Evolutionary conservation across 352 stramenopile genomes (phyloP), one percentile per base, ranked within the genome.

Genomic region (Globisporangium abappressorium): DNA sequence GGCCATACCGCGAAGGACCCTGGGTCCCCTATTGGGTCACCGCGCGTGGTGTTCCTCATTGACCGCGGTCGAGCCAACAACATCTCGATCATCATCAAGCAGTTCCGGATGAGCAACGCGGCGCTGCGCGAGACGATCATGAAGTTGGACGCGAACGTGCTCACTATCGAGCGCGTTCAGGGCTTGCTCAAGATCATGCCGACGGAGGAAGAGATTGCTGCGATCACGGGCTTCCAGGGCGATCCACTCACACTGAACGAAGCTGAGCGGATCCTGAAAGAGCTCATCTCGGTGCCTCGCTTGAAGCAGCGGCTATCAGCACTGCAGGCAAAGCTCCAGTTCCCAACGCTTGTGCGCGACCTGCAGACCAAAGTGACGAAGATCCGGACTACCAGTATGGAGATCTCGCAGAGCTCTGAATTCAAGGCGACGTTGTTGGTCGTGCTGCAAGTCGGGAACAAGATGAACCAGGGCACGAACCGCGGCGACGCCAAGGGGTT

Each of bases 51-150:
- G 5, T 93, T 92, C 63, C 65, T 93, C 46, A 93, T 93, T 61
- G 85, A 93, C 34, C 77, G 85, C 24, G 79, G 71, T 2, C 72
- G 85, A 5, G 83, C 85, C 6, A 93, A 93, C 71, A 95, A 95
- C 64, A 96, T 98, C n/a, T 97, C 95, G 20, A 99, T 99, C 70
- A 98, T 98, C 70, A 85, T 99, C 51, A 97, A 97, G 70, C 91
- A 98, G 70, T 92, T 99, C 53, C 91, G 96, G 55, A 97, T 99
- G 80, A 97, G 82, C 78, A 86, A 93, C 55, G 76, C 81, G 0
- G 80, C 90, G 20, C 70, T 97, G 53, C 83, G 90, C 1, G 79
- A 92, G 57, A 89, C 89, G 5, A 87, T 95, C 30, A 90, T 96
- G 76, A 89, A 87, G 33, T 82, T 95, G 49, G 90, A 97, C 58